Evolutionary conservation across 202 grass and related monocot species (phyloP), one percentile per base, ranked within the genome.

Genomic region (Panicum virgatum): DNA sequence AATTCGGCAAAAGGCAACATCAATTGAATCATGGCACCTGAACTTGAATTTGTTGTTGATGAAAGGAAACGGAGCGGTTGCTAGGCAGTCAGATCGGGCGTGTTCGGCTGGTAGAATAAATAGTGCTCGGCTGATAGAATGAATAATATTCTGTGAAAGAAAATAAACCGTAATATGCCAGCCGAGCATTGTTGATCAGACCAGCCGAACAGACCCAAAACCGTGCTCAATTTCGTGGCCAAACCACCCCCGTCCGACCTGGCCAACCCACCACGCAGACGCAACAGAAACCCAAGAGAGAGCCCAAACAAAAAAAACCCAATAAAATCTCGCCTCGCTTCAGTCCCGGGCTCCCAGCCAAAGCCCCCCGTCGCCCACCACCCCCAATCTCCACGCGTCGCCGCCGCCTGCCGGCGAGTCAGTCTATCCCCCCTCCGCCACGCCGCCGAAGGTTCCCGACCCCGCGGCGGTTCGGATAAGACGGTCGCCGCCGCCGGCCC

Each of bases 391-490:
- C 68, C 88, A 70, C 79, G 83, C 84, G 62, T 61, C 37, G 73
- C 79, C 83, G 75, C 83, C 79, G 88, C 69, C 42, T 60, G 15
- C 74, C 80, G 84, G 80, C 68, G 78, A 54, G 19, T 73, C 75
- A 54, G 19, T 73, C 75, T 8, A 54, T 18, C 25, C 27, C 27
- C 30, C 27, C 44, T 62, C 75, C 18, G 25, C 68, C 37, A 32
- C 75, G 75, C 53, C 62, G 42, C 62, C 61, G 42, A 75, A 80
- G 69, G 44, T 79, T 79, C 69, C 61, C 9, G 56, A 18, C 8
- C 39, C 61, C 44, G 60, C 23, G 9, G 57, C 57, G 15, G 56
- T 36, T 68, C 27, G 29, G 88, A 68, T 75, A 86, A 75, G 62
- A 46, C 46, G 30, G 29, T 39, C 29, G 66, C 20, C 77, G 22